phyloP scores from a whole-genome alignment of 192 early-diverging fungal genomes.

The Piromyces finnis region DNA sequence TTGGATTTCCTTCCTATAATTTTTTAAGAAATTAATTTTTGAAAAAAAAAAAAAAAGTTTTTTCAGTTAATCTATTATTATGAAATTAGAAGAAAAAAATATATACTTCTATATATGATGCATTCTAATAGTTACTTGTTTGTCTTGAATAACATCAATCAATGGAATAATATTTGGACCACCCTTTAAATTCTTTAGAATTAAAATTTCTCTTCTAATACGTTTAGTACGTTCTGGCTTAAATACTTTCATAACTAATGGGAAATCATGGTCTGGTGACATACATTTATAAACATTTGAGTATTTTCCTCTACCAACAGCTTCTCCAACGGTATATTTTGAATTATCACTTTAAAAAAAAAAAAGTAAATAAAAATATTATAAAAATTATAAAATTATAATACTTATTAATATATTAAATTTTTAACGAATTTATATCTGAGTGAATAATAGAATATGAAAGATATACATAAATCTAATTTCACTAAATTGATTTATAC shows the following conservation, averaged over 20 bases:
- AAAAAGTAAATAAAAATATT: too few species aligned
- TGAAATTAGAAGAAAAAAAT: too few species aligned
- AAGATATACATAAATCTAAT: too few species aligned
- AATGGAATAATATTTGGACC: constrained; percentile 19
- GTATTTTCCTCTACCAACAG: background rate
- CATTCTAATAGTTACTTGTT: background rate
- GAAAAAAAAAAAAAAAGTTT: background rate
- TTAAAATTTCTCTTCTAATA: constrained; percentile 16
- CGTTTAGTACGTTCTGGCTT: constrained; percentile 8
- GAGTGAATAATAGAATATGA: too few species aligned
- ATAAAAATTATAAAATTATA: too few species aligned
- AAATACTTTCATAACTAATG: constrained; percentile 10
- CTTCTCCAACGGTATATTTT: background rate
- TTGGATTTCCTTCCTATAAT: constrained; percentile 12
- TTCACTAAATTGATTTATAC: too few species aligned
- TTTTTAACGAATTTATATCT: too few species aligned
- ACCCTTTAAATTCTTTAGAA: constrained; percentile 12
- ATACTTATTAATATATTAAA: too few species aligned
- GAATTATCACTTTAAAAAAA: background rate
- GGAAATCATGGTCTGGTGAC: background rate
- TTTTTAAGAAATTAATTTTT: constrained; percentile 9
- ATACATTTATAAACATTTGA: background rate
- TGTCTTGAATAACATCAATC: background rate
- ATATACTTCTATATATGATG: too few species aligned
- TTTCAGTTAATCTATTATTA: too few species aligned